Conservation (phyloP, 805 yeast species). For the Starmerella khaoyaiensis region DNA sequence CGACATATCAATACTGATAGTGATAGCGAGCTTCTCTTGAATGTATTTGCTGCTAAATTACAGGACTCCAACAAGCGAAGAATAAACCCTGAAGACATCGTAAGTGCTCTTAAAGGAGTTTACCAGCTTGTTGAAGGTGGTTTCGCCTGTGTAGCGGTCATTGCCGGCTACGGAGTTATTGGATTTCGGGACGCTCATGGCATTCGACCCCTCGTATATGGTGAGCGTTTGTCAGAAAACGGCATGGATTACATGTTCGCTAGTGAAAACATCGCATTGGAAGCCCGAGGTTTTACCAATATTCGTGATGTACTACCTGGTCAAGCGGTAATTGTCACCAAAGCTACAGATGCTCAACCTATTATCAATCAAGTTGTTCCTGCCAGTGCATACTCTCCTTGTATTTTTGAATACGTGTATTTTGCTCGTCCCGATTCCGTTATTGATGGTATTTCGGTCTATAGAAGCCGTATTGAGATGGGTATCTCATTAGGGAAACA, state of each 20-base stretch:
- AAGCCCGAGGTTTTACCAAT: constrained; percentile 73
- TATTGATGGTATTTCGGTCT: constrained; percentile 91
- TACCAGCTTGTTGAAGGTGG: constrained; percentile 80
- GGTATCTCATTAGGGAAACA: constrained; percentile 76
- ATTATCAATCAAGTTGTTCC: constrained; percentile 79
- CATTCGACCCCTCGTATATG: constrained; percentile 78
- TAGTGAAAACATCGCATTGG: constrained; percentile 85
- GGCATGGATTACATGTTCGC: constrained; percentile 89
- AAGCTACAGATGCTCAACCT: constrained; percentile 49
- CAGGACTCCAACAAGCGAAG: constrained; percentile 86
- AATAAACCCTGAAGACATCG: constrained; percentile 80
- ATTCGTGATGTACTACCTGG: constrained; percentile 85
- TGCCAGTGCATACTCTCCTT: constrained; percentile 73
- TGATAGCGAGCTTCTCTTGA: constrained; percentile 81
- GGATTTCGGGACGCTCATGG: constrained; percentile 98
- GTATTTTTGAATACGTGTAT: constrained; percentile 92
- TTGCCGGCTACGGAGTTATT: constrained; percentile 90
- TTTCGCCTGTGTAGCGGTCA: constrained; percentile 88
- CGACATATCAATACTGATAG: constrained; percentile 96
- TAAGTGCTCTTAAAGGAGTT: constrained; percentile 73
- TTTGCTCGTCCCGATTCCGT: constrained; percentile 97
- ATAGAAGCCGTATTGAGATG: constrained; percentile 85
- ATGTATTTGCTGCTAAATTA: constrained; percentile 82
- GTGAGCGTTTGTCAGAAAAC: constrained; percentile 59
- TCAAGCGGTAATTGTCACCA: constrained; percentile 89